Percentiles rank a stretch among this genome's conserved stretches.
Conservation (phyloP, 2,329 filamentous ascomycete species). For the Aspergillus ruber region DNA sequence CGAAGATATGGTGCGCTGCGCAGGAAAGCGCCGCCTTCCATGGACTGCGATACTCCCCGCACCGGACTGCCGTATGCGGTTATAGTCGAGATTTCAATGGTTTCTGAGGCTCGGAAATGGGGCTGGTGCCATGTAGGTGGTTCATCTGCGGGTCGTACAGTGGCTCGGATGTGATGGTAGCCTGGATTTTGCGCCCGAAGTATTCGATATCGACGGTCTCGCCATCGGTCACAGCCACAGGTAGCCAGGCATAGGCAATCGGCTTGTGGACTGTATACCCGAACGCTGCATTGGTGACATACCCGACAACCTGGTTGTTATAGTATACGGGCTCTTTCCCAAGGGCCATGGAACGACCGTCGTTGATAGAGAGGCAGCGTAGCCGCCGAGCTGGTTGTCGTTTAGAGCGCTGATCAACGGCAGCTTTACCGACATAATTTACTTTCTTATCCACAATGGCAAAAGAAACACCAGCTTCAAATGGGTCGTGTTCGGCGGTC, state of each 20-base stretch:
- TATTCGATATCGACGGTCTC: slow-evolving; percentile 55
- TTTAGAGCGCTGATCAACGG: slow-evolving; percentile 39
- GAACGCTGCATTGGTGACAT: slow-evolving; percentile 57
- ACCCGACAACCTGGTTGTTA: slow-evolving; percentile 45
- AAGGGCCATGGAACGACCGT: slow-evolving; percentile 51
- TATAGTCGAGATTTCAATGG: not conserved
- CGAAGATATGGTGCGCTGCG: no score
- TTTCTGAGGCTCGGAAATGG: not conserved
- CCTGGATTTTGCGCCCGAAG: slow-evolving; percentile 50
- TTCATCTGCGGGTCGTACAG: slow-evolving; percentile 41
- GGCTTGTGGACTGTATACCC: slow-evolving; percentile 55
- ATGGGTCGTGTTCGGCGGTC: slow-evolving; percentile 56
- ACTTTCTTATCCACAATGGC: slow-evolving; percentile 36
- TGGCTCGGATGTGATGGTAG: slow-evolving; percentile 49
- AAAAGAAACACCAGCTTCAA: slow-evolving; percentile 51
- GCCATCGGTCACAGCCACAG: slow-evolving; percentile 42
- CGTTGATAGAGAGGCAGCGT: slow-evolving; percentile 50
- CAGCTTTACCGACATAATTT: slow-evolving; percentile 47
- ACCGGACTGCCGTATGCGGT: not conserved
- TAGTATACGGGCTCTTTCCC: slow-evolving; percentile 58
- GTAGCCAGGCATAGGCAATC: slow-evolving; percentile 55
- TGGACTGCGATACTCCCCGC: no score
- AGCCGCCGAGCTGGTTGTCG: slow-evolving; percentile 31
- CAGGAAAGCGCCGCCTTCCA: no score
- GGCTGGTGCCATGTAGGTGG: slow-evolving; percentile 20